Evolutionary conservation across 139 green algal species (phyloP), one percentile per base, ranked within the genome.

Genomic region (Micractinium conductrix): DNA sequence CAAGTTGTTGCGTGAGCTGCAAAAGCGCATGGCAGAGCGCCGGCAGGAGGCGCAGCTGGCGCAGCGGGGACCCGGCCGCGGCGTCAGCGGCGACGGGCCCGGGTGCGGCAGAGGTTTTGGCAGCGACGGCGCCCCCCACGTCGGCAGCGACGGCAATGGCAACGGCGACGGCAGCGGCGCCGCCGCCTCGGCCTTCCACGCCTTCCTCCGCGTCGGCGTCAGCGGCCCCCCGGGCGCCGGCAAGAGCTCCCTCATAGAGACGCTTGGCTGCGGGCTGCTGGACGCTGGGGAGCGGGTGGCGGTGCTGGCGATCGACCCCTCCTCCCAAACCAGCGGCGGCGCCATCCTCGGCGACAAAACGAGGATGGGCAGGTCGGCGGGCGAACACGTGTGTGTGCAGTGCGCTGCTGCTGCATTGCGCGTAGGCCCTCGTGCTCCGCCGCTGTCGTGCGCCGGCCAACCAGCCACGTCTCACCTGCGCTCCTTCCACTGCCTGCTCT

Each of bases 271-370:
- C 73, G 30, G 38, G 35, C 37, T 92, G 71, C 67, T 92, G 43
- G 80, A 91, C 4, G 74, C 70, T 6, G 88, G 88, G 21, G 60
- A 88, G 24, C 73, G 75, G 50, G 89, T 95, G 48, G 92, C 92
- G 16, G 92, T 95, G 60, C 83, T 95, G 50, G 93, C 92, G 5
- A 81, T 95, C 1, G 92, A 95, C 79, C 92, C 92, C 16, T 92
- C 85, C 44, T 92, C 86, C 10, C n/a, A 81, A 2, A 40, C 74
- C 28, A 87, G 84, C 63, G 90, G 90, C 7, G 90, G 90, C 2
- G 87, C 90, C 22, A 95, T 95, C 38, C 87, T 95, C 22, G 92
- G 92, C 1, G 92, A 95, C 74, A 95, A 95, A 85, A 95, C 92
- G 19, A 87, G 92, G 45, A 95, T 95, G 92, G 33, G 88, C 5